These are phyloP conservation scores for Quercus robur DNA, from an alignment of 306 rosid species.

Conservation along the genomic window DNA sequence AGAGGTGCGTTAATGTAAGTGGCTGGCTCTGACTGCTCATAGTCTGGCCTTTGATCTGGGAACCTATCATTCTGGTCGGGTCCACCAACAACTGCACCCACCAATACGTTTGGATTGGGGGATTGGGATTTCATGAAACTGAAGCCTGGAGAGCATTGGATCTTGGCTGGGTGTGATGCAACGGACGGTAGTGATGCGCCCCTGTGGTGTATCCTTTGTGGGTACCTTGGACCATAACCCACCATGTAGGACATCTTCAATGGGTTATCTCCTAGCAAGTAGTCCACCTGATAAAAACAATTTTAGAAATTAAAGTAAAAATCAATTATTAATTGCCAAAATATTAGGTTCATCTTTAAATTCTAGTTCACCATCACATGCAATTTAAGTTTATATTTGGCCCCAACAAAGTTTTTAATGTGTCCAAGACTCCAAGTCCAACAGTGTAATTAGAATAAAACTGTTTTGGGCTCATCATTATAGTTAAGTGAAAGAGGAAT, in stretches of 20 bases:
- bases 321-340: neutral
- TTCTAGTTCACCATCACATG: no score
- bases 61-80: constrained; percentile 72
- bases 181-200: constrained; percentile 76
- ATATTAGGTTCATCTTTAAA: no score
- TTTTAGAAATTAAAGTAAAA: neutral
- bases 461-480: no score
- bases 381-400: no score
- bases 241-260: constrained; percentile 92
- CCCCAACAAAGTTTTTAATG: no score
- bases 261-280: constrained; percentile 86
- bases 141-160: constrained; percentile 78
- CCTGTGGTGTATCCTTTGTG: constrained; percentile 87
- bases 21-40: constrained; percentile 82
- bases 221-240: constrained; percentile 81
- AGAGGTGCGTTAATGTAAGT: constrained; percentile 92
- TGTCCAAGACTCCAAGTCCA: no score
- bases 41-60: constrained; percentile 72
- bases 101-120: constrained; percentile 66
- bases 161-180: constrained; percentile 62
- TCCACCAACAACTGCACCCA: constrained; percentile 83
- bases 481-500: neutral
- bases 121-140: constrained; percentile 52
- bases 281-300: constrained; percentile 59
- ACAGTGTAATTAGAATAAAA: no score